Percentiles rank a stretch among this genome's conserved stretches.
phyloP scores from a whole-genome alignment of 768 basidiomycete genomes.

The Tephrocybe sp. region DNA sequence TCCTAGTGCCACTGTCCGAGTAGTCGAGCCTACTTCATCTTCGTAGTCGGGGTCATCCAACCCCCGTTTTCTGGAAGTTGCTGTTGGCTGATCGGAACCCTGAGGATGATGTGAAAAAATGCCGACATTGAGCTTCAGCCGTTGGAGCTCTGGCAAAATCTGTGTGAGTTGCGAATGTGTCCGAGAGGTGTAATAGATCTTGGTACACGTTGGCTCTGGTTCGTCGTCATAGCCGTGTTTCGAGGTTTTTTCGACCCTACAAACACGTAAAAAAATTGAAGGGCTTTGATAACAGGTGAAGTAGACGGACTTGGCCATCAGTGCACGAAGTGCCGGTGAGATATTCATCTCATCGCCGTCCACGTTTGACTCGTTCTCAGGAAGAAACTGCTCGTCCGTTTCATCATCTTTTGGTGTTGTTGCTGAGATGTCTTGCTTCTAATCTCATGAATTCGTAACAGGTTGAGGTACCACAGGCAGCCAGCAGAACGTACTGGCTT shows the following conservation, averaged over 20 bases:
- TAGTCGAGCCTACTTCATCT: slow-evolving; percentile 20
- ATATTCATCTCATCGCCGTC: slow-evolving; percentile 53
- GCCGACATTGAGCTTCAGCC: slow-evolving; percentile 51
- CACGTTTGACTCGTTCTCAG: slow-evolving; percentile 45
- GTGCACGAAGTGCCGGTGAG: slow-evolving; percentile 71
- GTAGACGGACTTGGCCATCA: slow-evolving; percentile 70
- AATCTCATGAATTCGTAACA: neutral
- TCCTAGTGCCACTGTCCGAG: slow-evolving; percentile 79
- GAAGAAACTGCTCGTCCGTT: slow-evolving; percentile 72
- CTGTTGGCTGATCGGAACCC: slow-evolving; percentile 7
- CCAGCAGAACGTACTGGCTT: slow-evolving; percentile 42
- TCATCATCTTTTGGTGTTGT: slow-evolving; percentile 27
- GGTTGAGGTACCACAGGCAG: neutral
- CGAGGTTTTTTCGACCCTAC: slow-evolving; percentile 33
- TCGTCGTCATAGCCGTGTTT: slow-evolving; percentile 20
- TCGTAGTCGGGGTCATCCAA: slow-evolving; percentile 26
- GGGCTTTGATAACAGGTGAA: neutral
- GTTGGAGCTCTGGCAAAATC: slow-evolving; percentile 78
- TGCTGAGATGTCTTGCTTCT: slow-evolving; percentile 18
- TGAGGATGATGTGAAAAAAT: slow-evolving; percentile 26
- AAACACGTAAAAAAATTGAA: slow-evolving; percentile 4
- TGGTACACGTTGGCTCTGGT: slow-evolving; percentile 62
- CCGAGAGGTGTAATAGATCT: slow-evolving; percentile 91
- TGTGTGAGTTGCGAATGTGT: slow-evolving; percentile 97
- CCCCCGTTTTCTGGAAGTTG: slow-evolving; percentile 18